phyloP scores from a whole-genome alignment of 768 basidiomycete species.

The Dioszegia crocea region DNA sequence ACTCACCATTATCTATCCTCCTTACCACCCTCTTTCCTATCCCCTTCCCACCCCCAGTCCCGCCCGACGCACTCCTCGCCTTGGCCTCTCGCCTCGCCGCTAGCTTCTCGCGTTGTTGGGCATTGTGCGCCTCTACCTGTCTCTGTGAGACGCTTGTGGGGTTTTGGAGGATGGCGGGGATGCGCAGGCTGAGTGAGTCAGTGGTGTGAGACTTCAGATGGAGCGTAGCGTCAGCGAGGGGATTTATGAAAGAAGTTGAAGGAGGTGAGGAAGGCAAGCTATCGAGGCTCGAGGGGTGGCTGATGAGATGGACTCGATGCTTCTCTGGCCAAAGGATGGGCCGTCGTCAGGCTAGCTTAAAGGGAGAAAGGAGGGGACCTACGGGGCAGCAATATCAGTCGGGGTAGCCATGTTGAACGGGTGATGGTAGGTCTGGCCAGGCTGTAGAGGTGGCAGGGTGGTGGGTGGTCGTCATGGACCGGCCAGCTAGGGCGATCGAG shows the following conservation, averaged over 20 bases:
- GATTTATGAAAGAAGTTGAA: no score
- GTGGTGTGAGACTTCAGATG: not conserved
- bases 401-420: not conserved
- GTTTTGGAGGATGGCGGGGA: slow-evolving; percentile 48
- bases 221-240: no score
- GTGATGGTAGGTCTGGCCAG: not conserved
- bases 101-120: slow-evolving; percentile 43
- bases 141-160: slow-evolving; percentile 25
- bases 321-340: no score
- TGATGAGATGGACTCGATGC: no score
- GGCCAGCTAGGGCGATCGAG: no score
- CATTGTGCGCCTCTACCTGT: slow-evolving; percentile 42
- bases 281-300: not conserved
- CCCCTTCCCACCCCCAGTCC: slow-evolving; percentile 13
- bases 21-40: slow-evolving; percentile 42
- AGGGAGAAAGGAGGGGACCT: not conserved
- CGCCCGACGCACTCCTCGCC: not conserved
- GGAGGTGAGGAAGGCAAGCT: not conserved
- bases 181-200: slow-evolving; percentile 26
- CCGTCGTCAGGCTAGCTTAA: no score
- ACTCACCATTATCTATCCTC: slow-evolving; percentile 47
- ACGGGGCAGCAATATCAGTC: slow-evolving; percentile 3
- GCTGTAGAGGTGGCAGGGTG: not conserved
- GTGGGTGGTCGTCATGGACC: no score
- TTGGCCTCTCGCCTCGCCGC: slow-evolving; percentile 26